Conservation (phyloP, 169 alveolate genomes). For the Cyclospora cayetanensis region DNA sequence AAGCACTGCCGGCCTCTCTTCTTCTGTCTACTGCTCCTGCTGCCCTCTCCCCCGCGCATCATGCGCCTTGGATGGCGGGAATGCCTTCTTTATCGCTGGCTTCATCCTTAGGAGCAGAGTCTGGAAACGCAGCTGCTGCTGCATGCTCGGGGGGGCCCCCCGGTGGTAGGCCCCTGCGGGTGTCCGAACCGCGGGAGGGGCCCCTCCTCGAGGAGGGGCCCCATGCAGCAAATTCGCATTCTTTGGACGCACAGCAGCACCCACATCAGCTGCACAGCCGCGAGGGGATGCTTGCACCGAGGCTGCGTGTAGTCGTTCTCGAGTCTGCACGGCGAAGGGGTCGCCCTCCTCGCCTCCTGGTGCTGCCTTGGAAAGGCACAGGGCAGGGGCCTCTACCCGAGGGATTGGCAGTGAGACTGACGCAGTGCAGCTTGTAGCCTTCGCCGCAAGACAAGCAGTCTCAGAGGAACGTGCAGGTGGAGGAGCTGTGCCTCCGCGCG, state of each 20-base stretch:
- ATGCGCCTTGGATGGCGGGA: constrained; percentile 33
- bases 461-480: no score
- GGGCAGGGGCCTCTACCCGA: constrained; percentile 58
- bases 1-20: no score
- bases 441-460: no score
- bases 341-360: constrained; percentile 8
- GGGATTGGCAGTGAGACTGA: constrained; percentile 1
- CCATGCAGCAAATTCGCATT: background rate
- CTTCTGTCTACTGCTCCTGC: no score
- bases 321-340: constrained; percentile 43
- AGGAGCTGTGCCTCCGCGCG: background rate
- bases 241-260: constrained; percentile 6
- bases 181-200: constrained; percentile 17
- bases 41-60: no score
- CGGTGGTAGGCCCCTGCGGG: background rate
- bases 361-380: constrained; percentile 62
- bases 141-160: background rate
- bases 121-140: constrained; percentile 3
- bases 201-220: background rate
- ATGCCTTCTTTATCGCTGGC: no score
- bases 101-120: background rate
- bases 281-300: constrained; percentile 16
- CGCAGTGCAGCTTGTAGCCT: no score
- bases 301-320: constrained; percentile 35
- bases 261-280: background rate